Evolutionary conservation across 2,329 filamentous ascomycete species (phyloP).

Genomic region (Orbilia javanica): DNA sequence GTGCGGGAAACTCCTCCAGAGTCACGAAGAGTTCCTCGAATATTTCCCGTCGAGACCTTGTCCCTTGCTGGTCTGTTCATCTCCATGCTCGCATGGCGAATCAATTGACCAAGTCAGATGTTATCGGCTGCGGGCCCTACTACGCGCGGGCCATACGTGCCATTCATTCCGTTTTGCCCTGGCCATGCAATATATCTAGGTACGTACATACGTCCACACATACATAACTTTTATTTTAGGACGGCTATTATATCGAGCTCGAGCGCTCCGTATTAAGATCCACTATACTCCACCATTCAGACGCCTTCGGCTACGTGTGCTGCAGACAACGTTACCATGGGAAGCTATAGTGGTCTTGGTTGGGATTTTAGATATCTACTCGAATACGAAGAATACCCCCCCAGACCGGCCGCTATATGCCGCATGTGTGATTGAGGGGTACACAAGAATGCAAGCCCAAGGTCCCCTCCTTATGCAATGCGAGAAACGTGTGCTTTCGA

Average conservation of each 20-base stretch:
- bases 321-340: conserved; percentile 53
- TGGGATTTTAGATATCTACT: conserved; percentile 12
- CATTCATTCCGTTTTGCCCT: background rate
- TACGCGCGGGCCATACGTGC: background rate
- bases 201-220: conserved; percentile 2
- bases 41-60: background rate
- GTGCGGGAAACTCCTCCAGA: conserved; percentile 20
- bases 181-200: background rate
- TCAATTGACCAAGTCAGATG: conserved; percentile 5
- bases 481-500: conserved; percentile 58
- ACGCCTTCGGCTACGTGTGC: conserved; percentile 52
- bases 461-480: conserved; percentile 46
- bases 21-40: conserved; percentile 37
- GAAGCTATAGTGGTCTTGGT: conserved; percentile 6
- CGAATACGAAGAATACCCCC: background rate
- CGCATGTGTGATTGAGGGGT: conserved; percentile 8
- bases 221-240: no score
- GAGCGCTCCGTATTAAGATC: background rate
- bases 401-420: conserved; percentile 21
- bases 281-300: background rate
- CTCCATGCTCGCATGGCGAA: conserved; percentile 33
- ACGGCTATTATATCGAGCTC: conserved; percentile 12
- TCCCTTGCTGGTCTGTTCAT: conserved; percentile 22
- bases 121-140: conserved; percentile 6
- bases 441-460: conserved; percentile 33